phyloP scores from a whole-genome alignment of 768 basidiomycete species.

The Pholiota conissans region DNA sequence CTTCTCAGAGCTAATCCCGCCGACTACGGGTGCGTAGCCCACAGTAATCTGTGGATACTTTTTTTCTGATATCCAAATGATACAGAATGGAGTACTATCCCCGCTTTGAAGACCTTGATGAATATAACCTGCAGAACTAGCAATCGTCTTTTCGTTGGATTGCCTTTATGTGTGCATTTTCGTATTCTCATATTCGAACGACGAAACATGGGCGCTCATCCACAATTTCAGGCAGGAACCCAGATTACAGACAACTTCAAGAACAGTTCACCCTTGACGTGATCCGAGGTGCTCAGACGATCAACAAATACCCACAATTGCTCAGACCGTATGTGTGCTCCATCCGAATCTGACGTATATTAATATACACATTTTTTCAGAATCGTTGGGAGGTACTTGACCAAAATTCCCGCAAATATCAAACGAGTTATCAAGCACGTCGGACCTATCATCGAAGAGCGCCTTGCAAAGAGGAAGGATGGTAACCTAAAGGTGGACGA shows the following conservation, averaged over 20 bases:
- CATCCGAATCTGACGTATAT: too few relatives aligned
- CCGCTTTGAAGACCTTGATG: conserved; percentile 27
- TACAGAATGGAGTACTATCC: conserved; percentile 38
- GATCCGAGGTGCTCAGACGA: conserved; percentile 5
- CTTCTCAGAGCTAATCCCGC: conserved; percentile 37
- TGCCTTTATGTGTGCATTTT: conserved; percentile 41
- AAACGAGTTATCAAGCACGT: conserved; percentile 8
- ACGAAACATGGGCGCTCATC: neutral
- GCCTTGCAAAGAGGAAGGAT: conserved; percentile 8
- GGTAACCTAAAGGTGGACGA: conserved; percentile 5
- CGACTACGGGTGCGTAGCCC: conserved; percentile 3
- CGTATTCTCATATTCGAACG: too few relatives aligned
- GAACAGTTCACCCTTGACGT: conserved; percentile 18
- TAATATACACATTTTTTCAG: conserved; percentile 2
- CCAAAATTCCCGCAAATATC: conserved; percentile 11
- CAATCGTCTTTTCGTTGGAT: conserved; percentile 46
- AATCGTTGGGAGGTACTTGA: conserved; percentile 13
- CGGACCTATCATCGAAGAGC: conserved; percentile 15
- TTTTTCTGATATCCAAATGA: neutral
- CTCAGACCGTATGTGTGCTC: conserved; percentile 18
- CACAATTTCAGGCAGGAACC: conserved; percentile 15
- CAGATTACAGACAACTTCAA: conserved; percentile 18
- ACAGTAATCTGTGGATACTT: neutral
- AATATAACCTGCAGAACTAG: conserved; percentile 37
- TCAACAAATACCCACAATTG: conserved; percentile 17